phyloP scores from a whole-genome alignment of 352 stramenopile species.

The Globisporangium viniferum region DNA sequence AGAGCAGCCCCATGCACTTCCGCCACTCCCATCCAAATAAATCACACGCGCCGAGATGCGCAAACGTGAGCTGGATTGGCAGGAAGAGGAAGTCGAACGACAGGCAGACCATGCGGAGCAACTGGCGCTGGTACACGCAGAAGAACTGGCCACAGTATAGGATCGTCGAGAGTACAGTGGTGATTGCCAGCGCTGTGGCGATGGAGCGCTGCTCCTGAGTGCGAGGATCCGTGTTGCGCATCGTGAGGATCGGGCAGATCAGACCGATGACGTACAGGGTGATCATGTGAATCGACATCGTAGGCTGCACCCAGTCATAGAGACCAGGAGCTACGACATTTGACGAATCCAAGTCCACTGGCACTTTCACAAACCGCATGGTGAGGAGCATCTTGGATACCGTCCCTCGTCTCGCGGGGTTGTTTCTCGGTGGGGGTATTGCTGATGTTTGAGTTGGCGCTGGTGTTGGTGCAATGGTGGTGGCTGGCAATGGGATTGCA shows the following conservation, averaged over 20 bases:
- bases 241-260: conserved; percentile 1
- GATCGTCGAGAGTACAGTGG: not conserved
- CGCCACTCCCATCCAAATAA: conserved; percentile 15
- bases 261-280: conserved; percentile 8
- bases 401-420: no score
- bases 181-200: not conserved
- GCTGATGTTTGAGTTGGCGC: not conserved
- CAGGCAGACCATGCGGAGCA: conserved; percentile 11
- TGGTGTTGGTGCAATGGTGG: not conserved
- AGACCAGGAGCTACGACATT: not conserved
- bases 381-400: not conserved
- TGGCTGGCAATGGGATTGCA: not conserved
- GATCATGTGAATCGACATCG: not conserved
- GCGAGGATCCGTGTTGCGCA: not conserved
- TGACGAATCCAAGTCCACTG: not conserved
- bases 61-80: conserved; percentile 19
- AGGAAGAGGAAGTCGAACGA: conserved; percentile 24
- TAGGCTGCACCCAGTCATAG: not conserved
- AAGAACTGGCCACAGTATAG: conserved; percentile 12
- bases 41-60: conserved; percentile 8
- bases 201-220: not conserved
- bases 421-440: not conserved
- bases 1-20: not conserved
- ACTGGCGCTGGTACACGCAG: conserved; percentile 17
- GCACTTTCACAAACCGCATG: conserved; percentile 2